These are phyloP conservation scores for Xylariales sp. DNA, from an alignment of 2,329 filamentous ascomycete species.

Conservation along the genomic window DNA sequence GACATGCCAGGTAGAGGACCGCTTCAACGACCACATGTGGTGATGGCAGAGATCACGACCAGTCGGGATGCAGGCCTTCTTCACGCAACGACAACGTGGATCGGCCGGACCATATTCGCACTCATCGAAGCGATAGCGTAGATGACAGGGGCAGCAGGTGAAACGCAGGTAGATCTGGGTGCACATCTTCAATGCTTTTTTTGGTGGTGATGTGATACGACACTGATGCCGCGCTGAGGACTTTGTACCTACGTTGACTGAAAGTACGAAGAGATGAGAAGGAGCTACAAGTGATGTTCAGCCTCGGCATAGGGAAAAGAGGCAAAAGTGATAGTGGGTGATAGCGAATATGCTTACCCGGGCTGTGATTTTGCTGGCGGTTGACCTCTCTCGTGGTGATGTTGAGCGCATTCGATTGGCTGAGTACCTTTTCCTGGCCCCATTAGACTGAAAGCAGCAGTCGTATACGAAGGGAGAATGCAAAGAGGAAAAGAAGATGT, in stretches of 20 bases:
- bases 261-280: neutral
- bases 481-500: no score
- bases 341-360: no score
- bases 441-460: no score
- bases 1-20: conserved; percentile 5
- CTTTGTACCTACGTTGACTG: neutral
- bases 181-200: conserved; percentile 16
- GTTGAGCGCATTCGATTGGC: no score
- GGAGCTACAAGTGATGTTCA: neutral
- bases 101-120: conserved; percentile 15
- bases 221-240: neutral
- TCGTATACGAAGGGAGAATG: no score
- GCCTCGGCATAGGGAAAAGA: neutral
- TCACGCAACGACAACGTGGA: conserved; percentile 15
- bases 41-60: conserved; percentile 16
- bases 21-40: conserved; percentile 7
- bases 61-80: conserved; percentile 14
- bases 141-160: conserved; percentile 19
- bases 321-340: no score
- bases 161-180: conserved; percentile 17
- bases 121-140: conserved; percentile 16
- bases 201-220: no score
- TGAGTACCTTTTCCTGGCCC: no score
- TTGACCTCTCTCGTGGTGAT: no score
- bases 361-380: no score